A percentile compares a stretch with the other conserved stretches of the same genome.
These are phyloP conservation scores for Citrullus colocynthis DNA, from an alignment of 306 rosid species.

Conservation along the genomic window DNA sequence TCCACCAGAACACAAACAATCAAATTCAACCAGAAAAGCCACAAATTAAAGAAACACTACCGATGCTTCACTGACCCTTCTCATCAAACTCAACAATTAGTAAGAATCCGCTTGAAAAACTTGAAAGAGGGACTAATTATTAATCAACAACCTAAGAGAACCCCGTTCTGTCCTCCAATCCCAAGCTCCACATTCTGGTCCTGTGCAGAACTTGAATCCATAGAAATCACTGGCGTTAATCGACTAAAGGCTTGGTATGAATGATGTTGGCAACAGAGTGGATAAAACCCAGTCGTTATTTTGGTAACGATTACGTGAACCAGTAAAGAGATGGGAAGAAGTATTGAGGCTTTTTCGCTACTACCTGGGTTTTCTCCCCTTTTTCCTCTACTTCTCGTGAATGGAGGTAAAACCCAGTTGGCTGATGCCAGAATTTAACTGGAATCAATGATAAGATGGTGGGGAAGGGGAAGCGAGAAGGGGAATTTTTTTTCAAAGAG, in stretches of 20 bases:
- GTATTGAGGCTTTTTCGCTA: background rate
- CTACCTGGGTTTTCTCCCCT: background rate
- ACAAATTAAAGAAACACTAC: background rate
- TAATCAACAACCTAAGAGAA: background rate
- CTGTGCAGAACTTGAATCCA: background rate
- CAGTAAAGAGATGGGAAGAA: constrained; percentile 22
- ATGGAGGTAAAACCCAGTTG: constrained; percentile 1
- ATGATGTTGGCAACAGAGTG: constrained; percentile 32
- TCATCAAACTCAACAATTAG: background rate
- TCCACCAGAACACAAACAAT: background rate
- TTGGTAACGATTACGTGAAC: constrained; percentile 22
- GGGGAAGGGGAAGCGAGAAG: background rate
- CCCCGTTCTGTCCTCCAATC: background rate
- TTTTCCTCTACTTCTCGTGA: background rate
- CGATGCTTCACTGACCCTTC: background rate
- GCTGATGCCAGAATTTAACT: constrained; percentile 6
- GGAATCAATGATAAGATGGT: constrained; percentile 11
- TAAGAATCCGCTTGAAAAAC: background rate
- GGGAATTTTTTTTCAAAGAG: background rate
- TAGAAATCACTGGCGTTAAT: background rate
- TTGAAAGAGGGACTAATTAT: background rate
- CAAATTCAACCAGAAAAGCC: background rate
- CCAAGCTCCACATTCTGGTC: background rate
- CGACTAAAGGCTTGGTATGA: constrained; percentile 12
- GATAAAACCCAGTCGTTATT: constrained; percentile 38